Evolutionary conservation across 441 rosid species (phyloP).

Genomic region (Syzygium malaccense): DNA sequence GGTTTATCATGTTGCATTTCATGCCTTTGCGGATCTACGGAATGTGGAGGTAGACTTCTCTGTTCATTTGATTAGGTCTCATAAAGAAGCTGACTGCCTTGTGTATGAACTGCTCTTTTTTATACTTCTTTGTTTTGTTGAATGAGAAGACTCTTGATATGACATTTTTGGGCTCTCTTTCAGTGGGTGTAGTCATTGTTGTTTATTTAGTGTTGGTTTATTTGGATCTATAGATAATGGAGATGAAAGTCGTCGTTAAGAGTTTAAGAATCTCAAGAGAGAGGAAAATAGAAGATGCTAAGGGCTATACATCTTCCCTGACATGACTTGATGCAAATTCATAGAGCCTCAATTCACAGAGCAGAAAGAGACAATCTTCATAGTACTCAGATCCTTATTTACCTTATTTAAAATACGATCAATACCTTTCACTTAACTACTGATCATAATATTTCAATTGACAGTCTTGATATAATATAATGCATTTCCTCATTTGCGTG

Average conservation of each 20-base stretch:
- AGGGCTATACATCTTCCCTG: neutral
- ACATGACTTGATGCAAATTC: neutral
- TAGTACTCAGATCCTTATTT: neutral
- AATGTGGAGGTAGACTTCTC: slow-evolving; percentile 58
- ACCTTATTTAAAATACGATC: neutral
- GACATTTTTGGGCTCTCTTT: neutral
- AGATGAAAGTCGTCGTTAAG: neutral
- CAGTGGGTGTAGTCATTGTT: neutral
- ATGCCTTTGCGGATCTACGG: slow-evolving; percentile 71
- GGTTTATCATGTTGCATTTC: slow-evolving; percentile 73
- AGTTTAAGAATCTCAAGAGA: neutral
- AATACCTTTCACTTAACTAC: neutral
- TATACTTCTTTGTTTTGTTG: neutral
- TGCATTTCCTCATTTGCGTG: neutral
- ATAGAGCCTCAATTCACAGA: neutral
- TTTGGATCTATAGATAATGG: neutral
- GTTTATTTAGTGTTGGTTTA: neutral
- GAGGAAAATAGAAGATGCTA: neutral
- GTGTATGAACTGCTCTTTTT: neutral
- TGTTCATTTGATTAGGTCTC: neutral
- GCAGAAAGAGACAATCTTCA: neutral
- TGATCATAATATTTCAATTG: neutral
- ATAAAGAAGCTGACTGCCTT: neutral
- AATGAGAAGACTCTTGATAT: neutral
- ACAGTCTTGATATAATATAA: neutral